A percentile compares a stretch with the other conserved stretches of the same genome.
Evolutionary conservation across 768 basidiomycete genomes (phyloP).

Genomic region (Albatrellus ellisii): DNA sequence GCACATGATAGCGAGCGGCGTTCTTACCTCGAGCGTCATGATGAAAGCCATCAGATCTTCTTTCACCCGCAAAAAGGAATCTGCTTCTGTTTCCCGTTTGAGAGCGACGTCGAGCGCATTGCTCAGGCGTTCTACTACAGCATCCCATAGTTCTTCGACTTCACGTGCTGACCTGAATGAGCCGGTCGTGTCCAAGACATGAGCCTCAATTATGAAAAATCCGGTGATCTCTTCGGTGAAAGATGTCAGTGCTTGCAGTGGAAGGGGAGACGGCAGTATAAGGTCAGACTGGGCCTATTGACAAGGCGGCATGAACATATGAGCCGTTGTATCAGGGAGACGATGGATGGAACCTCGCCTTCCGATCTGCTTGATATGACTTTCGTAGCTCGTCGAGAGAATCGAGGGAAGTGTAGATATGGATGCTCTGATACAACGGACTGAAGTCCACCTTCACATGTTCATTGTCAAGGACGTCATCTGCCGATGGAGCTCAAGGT

Average conservation of each 20-base stretch:
- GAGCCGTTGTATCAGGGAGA: not conserved
- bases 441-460: conserved; percentile 84
- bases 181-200: conserved; percentile 81
- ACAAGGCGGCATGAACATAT: conserved; percentile 1
- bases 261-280: conserved; percentile 69
- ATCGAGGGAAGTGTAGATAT: conserved; percentile 87
- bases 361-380: conserved; percentile 95
- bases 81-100: conserved; percentile 62
- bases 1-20: not conserved
- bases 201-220: conserved; percentile 93
- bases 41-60: conserved; percentile 76
- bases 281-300: conserved; percentile 89
- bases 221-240: conserved; percentile 91
- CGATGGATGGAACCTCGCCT: conserved; percentile 32
- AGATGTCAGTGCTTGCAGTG: conserved; percentile 50
- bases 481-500: conserved; percentile 28
- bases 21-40: conserved; percentile 77
- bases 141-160: conserved; percentile 93
- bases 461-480: conserved; percentile 87
- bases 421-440: conserved; percentile 92
- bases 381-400: conserved; percentile 81
- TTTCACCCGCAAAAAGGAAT: conserved; percentile 72
- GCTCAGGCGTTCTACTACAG: conserved; percentile 61
- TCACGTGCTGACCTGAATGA: conserved; percentile 85
- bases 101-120: conserved; percentile 64